These are phyloP conservation scores for Camelina sativa DNA, from an alignment of 345 rosid species.

Conservation along the genomic window DNA sequence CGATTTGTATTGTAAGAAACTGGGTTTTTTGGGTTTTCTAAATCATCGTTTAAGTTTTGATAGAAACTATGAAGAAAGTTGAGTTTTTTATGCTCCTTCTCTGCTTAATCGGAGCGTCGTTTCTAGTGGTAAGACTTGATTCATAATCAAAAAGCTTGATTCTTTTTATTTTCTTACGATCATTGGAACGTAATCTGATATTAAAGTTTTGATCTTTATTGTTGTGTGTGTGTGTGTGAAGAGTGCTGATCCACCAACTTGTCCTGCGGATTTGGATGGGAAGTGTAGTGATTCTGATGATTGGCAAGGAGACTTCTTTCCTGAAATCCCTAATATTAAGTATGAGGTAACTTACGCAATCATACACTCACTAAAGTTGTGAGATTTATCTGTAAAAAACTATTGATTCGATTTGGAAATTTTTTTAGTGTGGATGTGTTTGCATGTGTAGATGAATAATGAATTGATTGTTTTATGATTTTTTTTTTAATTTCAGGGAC, in stretches of 20 bases:
- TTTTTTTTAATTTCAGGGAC: constrained; percentile 55
- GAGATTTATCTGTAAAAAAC: background rate
- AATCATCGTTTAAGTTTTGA: constrained; percentile 5
- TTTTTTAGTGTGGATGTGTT: background rate
- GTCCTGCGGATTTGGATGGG: constrained; percentile 71
- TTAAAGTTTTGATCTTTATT: constrained; percentile 1
- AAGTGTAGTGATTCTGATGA: constrained; percentile 62
- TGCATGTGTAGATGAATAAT: constrained; percentile 22
- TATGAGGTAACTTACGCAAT: constrained; percentile 67
- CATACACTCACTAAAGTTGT: background rate
- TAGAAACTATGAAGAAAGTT: constrained; percentile 44
- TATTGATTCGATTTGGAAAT: background rate
- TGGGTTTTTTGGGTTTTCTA: constrained; percentile 13
- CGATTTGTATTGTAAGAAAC: background rate
- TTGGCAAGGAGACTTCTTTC: constrained; percentile 97
- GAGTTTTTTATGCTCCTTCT: constrained; percentile 45
- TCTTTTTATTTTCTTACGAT: background rate
- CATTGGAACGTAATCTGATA: constrained; percentile 5
- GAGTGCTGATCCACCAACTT: constrained; percentile 67
- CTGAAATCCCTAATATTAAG: constrained; percentile 72
- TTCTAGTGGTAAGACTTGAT: constrained; percentile 49
- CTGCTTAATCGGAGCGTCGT: constrained; percentile 42
- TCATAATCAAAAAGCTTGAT: background rate
- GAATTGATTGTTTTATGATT: background rate
- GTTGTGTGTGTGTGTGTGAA: constrained; percentile 47